Percentiles rank a stretch among this genome's conserved stretches.
phyloP scores from a whole-genome alignment of 495 filamentous ascomycete species.

The Hypoxylon crocopeplum region DNA sequence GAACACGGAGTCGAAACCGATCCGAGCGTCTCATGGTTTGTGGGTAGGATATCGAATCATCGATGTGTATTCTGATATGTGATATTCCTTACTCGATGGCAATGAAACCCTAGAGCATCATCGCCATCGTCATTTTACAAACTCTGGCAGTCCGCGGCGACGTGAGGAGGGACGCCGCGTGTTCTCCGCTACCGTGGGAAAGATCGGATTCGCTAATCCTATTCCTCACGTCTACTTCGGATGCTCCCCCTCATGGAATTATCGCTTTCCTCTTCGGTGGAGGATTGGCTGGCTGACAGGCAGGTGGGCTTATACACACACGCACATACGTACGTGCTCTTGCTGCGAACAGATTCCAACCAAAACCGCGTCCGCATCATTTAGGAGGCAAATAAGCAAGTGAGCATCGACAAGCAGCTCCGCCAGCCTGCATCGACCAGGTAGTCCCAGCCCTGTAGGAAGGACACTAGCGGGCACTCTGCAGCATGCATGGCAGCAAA shows the following conservation, averaged over 20 bases:
- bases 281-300: constrained; percentile 12
- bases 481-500: constrained; percentile 34
- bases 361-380: constrained; percentile 27
- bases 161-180: neutral
- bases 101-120: constrained; percentile 16
- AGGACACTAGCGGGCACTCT: constrained; percentile 24
- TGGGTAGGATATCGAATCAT: constrained; percentile 29
- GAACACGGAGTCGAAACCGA: constrained; percentile 23
- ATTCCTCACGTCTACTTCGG: neutral
- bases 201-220: constrained; percentile 17
- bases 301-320: constrained; percentile 7
- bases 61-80: constrained; percentile 35
- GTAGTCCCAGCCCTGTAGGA: constrained; percentile 37
- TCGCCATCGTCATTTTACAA: constrained; percentile 3
- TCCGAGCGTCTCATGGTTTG: constrained; percentile 12
- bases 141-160: neutral
- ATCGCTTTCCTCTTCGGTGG: constrained; percentile 20
- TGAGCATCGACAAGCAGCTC: constrained; percentile 11
- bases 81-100: constrained; percentile 21
- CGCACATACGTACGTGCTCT: constrained; percentile 5
- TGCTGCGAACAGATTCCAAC: constrained; percentile 23
- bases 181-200: constrained; percentile 21
- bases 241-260: constrained; percentile 1
- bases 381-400: constrained; percentile 20
- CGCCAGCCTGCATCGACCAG: constrained; percentile 25